Base-by-base conservation (phyloP, 108 stramenopile species). In the Cyclostephanos tholiformis region DNA sequence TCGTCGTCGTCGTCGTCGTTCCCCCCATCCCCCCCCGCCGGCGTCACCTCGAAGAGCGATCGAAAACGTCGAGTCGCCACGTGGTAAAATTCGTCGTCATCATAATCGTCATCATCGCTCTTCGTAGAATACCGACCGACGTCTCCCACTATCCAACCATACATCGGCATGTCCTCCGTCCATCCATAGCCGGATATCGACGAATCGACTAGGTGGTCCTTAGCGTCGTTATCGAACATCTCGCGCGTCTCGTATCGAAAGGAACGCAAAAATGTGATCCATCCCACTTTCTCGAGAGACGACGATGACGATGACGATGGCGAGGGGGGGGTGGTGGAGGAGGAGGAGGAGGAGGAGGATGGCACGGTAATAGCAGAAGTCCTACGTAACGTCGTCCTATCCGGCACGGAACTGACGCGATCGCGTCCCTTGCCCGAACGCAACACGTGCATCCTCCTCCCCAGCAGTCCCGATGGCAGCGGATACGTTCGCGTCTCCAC, bases 401-500 rank as follows among this genome's bases (percentile, higher is more conserved):
- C 74, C 14, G 82, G 69, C 58, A 88, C 35, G 12, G 73, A 49
- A 30, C 87, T 88, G 0, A 86, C 76, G 0, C 86, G 86, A 39
- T 80, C 82, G 14, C 39, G 39, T 29, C 88, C 88, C 25, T 63
- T 49, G 20, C 79, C 44, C n/a, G 88, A 85, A 64, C 91, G 73
- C 11, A 95, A 36, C 41, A 95, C 87, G 50, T 63, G 65, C 22
- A 92, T 84, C 38, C 71, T 75, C 35, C 69, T 67, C 0, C 84
- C 71, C 1, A 95, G 30, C 26, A 92, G 80, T n/a, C 80, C 48
- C 14, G 79, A 58, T 19, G 93, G 93, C 19, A 95, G 59, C 6
- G 56, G 58, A 67, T 95, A 95, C 2, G 77, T 51, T 65, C 93
- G 61, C 9, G 89, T 88, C 69, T 95, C 93, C 30, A 95, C 88